A percentile compares a stretch with the other conserved stretches of the same genome.
These are phyloP conservation scores for Chrysanthemum makinoi DNA, from an alignment of 129 eudicot species.

Conservation along the genomic window DNA sequence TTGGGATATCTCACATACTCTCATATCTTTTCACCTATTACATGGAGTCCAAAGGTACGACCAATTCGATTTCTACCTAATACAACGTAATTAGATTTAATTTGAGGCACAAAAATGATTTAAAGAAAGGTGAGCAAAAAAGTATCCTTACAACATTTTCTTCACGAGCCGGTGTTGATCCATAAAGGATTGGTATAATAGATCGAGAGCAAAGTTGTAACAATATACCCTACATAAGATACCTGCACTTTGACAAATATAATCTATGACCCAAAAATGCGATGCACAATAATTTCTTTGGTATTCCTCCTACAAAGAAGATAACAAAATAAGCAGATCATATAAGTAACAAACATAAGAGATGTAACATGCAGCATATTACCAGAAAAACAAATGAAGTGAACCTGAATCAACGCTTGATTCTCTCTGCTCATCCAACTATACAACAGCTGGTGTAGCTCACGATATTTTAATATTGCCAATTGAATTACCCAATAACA, in stretches of 20 bases:
- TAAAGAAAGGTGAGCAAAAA: no score
- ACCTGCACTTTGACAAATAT: no score
- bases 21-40: no score
- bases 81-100: neutral
- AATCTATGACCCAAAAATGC: no score
- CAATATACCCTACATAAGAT: no score
- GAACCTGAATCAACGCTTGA: constrained; percentile 81
- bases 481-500: constrained; percentile 85
- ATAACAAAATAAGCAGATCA: no score
- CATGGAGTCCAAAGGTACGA: no score
- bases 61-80: no score
- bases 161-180: constrained; percentile 48
- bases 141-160: neutral
- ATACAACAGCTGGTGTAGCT: constrained; percentile 56
- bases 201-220: no score
- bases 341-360: neutral
- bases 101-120: neutral
- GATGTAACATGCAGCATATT: neutral
- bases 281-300: no score
- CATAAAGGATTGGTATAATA: no score
- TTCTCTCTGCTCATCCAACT: constrained; percentile 77
- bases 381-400: constrained; percentile 2
- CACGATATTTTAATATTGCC: constrained; percentile 65
- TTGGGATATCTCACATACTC: constrained; percentile 74
- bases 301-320: no score